Percentiles rank a stretch among this genome's conserved stretches.
phyloP scores from a whole-genome alignment of 306 rosid species.

The Pachyrhizus erosus region DNA sequence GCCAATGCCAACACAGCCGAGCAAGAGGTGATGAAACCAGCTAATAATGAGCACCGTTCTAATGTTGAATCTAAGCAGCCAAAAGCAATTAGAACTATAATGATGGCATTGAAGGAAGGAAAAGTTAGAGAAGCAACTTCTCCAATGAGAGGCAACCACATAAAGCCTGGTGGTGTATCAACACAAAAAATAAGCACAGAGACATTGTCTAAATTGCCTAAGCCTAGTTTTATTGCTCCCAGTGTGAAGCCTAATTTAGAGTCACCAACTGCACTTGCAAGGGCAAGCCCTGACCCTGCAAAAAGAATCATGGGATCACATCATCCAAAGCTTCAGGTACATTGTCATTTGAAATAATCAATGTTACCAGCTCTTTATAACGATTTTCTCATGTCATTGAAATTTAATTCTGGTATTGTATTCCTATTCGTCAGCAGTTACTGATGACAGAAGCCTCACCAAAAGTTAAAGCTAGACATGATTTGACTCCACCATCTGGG shows the following conservation, averaged over 20 bases:
- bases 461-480: constrained; percentile 71
- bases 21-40: constrained; percentile 56
- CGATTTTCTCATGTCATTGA: constrained; percentile 7
- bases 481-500: constrained; percentile 63
- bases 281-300: constrained; percentile 63
- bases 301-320: constrained; percentile 63
- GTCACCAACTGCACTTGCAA: constrained; percentile 56
- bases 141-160: constrained; percentile 80
- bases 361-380: neutral
- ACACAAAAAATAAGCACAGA: constrained; percentile 61
- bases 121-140: constrained; percentile 78
- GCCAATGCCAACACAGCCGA: constrained; percentile 54
- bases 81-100: constrained; percentile 81
- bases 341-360: constrained; percentile 22
- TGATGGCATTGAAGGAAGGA: constrained; percentile 88
- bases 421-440: constrained; percentile 55
- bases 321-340: constrained; percentile 81
- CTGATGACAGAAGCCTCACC: constrained; percentile 65
- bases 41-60: constrained; percentile 55
- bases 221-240: constrained; percentile 59
- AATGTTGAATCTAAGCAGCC: constrained; percentile 73
- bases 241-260: constrained; percentile 66
- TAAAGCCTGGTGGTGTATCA: constrained; percentile 58
- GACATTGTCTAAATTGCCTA: constrained; percentile 72
- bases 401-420: neutral